phyloP scores from a whole-genome alignment of 495 filamentous ascomycete genomes.

The Penicillium herquei region DNA sequence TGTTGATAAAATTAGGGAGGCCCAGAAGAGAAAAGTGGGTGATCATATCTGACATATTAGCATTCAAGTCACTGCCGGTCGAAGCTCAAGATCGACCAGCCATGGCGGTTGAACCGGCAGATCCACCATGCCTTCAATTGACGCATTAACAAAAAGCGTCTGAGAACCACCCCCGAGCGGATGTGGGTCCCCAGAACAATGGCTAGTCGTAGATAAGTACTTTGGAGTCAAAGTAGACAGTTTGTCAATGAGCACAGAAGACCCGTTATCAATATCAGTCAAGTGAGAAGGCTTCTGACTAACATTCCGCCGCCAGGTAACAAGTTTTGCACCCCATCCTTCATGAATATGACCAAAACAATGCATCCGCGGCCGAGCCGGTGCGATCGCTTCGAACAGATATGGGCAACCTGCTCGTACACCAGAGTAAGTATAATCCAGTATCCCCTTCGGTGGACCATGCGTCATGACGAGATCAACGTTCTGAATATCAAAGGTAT shows the following conservation, averaged over 20 bases:
- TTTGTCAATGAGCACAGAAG: conserved; percentile 38
- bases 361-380: conserved; percentile 55
- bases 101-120: conserved; percentile 45
- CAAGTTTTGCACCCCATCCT: conserved; percentile 60
- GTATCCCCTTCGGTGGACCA: conserved; percentile 57
- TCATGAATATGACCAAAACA: conserved; percentile 77
- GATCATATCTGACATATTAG: too few relatives aligned
- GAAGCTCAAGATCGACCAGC: conserved; percentile 56
- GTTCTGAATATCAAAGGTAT: conserved; percentile 41
- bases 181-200: conserved; percentile 32
- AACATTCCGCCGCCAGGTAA: conserved; percentile 48
- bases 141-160: conserved; percentile 68
- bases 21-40: too few relatives aligned
- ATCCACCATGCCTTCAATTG: conserved; percentile 42
- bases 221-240: conserved; percentile 28
- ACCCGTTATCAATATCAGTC: conserved; percentile 46
- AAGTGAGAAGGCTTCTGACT: conserved; percentile 38
- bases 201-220: conserved; percentile 20
- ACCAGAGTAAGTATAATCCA: conserved; percentile 42
- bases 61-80: background rate
- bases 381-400: conserved; percentile 56
- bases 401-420: conserved; percentile 53
- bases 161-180: conserved; percentile 38
- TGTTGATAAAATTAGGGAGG: too few relatives aligned
- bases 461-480: conserved; percentile 68